Evolutionary conservation across 208 protist genomes (phyloP).

Genomic region (Leishmania gerbilli): DNA sequence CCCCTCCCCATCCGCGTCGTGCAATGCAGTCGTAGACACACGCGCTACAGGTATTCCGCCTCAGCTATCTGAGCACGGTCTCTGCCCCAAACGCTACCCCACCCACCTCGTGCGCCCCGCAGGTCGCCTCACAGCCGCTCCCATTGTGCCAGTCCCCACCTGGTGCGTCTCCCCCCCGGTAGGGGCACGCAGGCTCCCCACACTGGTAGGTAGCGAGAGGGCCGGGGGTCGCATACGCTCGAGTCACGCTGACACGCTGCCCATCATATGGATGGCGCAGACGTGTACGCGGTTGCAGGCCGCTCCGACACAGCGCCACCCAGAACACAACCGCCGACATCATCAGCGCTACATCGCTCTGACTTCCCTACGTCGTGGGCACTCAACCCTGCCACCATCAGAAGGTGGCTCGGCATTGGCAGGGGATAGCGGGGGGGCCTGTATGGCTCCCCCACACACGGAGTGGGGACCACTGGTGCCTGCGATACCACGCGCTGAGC

Average conservation of each 20-base stretch:
- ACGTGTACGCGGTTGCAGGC: background rate
- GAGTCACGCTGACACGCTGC: background rate
- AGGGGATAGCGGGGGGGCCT: background rate
- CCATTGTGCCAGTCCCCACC: background rate
- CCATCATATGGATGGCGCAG: background rate
- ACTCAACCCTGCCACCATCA: background rate
- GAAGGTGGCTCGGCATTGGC: background rate
- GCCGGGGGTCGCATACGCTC: background rate
- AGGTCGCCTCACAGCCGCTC: background rate
- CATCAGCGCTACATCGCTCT: background rate
- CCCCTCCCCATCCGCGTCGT: no score
- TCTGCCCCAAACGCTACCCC: background rate
- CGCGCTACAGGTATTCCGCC: background rate
- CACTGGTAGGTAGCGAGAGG: background rate
- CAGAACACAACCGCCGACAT: background rate
- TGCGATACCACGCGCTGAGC: background rate
- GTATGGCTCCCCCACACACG: background rate
- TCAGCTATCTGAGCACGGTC: background rate
- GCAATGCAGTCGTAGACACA: background rate
- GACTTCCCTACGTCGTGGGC: background rate
- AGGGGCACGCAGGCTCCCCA: background rate
- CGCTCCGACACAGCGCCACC: background rate
- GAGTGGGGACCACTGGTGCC: background rate
- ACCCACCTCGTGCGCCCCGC: no score
- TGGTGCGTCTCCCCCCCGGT: background rate